phyloP scores from a whole-genome alignment of 331 rosid genomes.

The Arachis monticola region DNA sequence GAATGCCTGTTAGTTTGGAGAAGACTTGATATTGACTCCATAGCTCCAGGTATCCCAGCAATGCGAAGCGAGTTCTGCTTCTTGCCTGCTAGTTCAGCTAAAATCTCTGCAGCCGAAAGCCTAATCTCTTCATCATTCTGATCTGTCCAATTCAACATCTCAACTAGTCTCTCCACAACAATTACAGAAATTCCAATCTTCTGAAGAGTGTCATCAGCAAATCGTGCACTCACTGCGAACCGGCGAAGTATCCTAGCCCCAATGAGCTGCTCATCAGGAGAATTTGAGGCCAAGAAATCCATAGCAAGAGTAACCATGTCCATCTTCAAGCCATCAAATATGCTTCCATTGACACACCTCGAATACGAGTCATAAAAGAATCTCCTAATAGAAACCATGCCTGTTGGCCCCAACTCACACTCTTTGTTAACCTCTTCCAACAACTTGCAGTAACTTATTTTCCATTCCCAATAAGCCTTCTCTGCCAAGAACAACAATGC shows the following conservation, averaged over 20 bases:
- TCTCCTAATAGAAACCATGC: slow-evolving; percentile 68
- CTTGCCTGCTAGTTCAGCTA: slow-evolving; percentile 84
- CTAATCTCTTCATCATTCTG: slow-evolving; percentile 82
- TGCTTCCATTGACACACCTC: slow-evolving; percentile 81
- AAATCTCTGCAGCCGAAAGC: slow-evolving; percentile 77
- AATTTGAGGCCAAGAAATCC: slow-evolving; percentile 79
- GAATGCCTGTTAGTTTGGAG: slow-evolving; percentile 65
- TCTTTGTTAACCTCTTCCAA: slow-evolving; percentile 75
- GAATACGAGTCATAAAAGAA: slow-evolving; percentile 96
- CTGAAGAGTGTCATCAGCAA: slow-evolving; percentile 81
- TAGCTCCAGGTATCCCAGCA: slow-evolving; percentile 86
- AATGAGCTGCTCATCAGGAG: slow-evolving; percentile 87
- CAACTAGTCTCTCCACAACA: slow-evolving; percentile 82
- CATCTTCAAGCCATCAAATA: slow-evolving; percentile 96
- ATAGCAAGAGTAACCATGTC: slow-evolving; percentile 83
- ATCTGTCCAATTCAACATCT: slow-evolving; percentile 93
- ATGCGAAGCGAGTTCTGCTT: slow-evolving; percentile 85
- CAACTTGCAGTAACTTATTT: slow-evolving; percentile 62
- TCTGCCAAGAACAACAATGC: slow-evolving; percentile 83
- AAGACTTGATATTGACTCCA: slow-evolving; percentile 93
- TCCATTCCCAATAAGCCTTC: slow-evolving; percentile 88
- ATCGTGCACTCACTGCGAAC: slow-evolving; percentile 52
- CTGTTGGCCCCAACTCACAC: slow-evolving; percentile 74
- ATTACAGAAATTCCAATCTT: slow-evolving; percentile 77
- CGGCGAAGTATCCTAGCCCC: slow-evolving; percentile 77